A percentile compares a stretch with the other conserved stretches of the same genome.
These are phyloP conservation scores for Sordariomycetes sp. DNA, from an alignment of 2,329 filamentous ascomycete genomes.

Conservation along the genomic window DNA sequence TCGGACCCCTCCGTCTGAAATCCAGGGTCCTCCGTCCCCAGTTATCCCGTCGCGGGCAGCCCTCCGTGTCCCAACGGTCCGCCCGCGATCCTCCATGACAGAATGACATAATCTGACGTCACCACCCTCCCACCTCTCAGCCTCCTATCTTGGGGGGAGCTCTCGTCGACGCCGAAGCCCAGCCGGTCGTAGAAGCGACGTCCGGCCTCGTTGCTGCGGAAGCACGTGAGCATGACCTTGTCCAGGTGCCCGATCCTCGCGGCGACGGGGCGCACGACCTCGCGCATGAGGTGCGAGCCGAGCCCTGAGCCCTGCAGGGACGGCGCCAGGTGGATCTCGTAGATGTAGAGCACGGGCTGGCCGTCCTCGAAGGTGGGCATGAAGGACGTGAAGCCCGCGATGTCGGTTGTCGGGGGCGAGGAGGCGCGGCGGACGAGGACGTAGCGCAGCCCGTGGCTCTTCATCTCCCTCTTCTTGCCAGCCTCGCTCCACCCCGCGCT, in stretches of 20 bases:
- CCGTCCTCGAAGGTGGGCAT: slow-evolving; percentile 64
- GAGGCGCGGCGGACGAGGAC: slow-evolving; percentile 41
- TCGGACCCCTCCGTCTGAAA: too few species aligned
- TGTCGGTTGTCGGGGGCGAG: not conserved
- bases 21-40: too few species aligned
- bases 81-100: slow-evolving; percentile 46
- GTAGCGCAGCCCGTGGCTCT: slow-evolving; percentile 57
- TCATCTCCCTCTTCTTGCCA: slow-evolving; percentile 60
- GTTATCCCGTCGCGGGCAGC: too few species aligned
- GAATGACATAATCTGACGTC: slow-evolving; percentile 49
- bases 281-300: slow-evolving; percentile 35
- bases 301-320: slow-evolving; percentile 41
- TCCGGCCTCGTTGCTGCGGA: slow-evolving; percentile 49
- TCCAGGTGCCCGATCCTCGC: slow-evolving; percentile 40
- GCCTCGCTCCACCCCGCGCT: slow-evolving; percentile 52
- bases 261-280: slow-evolving; percentile 43
- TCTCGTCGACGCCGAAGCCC: slow-evolving; percentile 47
- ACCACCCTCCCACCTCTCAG: slow-evolving; percentile 45
- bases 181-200: slow-evolving; percentile 51
- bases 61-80: too few species aligned
- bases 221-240: slow-evolving; percentile 70
- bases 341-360: slow-evolving; percentile 63
- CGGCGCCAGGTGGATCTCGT: slow-evolving; percentile 62
- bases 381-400: slow-evolving; percentile 54
- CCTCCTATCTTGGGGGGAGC: slow-evolving; percentile 42